Evolutionary conservation across 2,329 filamentous ascomycete species (phyloP).

Genomic region (Zelopaecilomyces penicillatus): DNA sequence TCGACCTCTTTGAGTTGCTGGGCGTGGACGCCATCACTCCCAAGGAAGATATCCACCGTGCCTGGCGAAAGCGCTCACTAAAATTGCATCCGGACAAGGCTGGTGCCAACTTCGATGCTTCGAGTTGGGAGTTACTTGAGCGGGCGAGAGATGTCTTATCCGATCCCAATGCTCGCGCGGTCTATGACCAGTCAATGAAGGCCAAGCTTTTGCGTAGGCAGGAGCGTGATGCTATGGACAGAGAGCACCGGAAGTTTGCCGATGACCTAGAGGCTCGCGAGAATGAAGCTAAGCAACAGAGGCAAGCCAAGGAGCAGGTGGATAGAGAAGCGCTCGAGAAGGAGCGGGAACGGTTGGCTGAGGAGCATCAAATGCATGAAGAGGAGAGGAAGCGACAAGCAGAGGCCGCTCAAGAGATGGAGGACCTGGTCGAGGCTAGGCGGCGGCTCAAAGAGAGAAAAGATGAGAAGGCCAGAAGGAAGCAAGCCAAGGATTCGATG

Average conservation of each 20-base stretch:
- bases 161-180: conserved; percentile 59
- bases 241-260: conserved; percentile 65
- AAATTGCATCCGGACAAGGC: conserved; percentile 94
- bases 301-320: conserved; percentile 36
- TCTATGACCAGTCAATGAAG: conserved; percentile 70
- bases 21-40: conserved; percentile 55
- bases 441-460: conserved; percentile 31
- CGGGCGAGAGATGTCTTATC: conserved; percentile 79
- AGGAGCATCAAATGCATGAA: conserved; percentile 29
- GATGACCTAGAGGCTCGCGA: conserved; percentile 81
- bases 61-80: conserved; percentile 78
- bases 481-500: conserved; percentile 27
- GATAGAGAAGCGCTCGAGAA: conserved; percentile 27
- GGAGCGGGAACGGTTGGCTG: conserved; percentile 28
- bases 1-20: conserved; percentile 74
- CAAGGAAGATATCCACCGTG: conserved; percentile 69
- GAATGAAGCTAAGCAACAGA: conserved; percentile 52
- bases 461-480: conserved; percentile 31
- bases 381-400: conserved; percentile 27
- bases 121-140: conserved; percentile 77
- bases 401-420: conserved; percentile 30
- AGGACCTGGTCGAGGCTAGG: conserved; percentile 29
- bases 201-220: conserved; percentile 61
- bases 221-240: conserved; percentile 66
- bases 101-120: conserved; percentile 62